A percentile compares a stretch with the other conserved stretches of the same genome.
These are phyloP conservation scores for Mitragyna speciosa DNA, from an alignment of 257 asterid species.

Conservation along the genomic window DNA sequence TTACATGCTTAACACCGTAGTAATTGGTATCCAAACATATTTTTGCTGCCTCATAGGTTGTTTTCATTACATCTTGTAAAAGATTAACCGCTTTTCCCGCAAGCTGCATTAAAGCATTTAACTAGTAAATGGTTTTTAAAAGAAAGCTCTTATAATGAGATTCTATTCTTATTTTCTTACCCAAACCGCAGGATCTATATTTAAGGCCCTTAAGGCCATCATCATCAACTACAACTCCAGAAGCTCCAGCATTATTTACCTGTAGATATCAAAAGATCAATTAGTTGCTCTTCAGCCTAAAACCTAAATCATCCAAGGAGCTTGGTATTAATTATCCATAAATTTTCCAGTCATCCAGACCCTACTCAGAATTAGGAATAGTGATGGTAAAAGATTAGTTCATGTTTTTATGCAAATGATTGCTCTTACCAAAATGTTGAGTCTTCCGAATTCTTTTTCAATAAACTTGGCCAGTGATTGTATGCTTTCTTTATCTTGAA, in stretches of 20 bases:
- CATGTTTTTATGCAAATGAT: not conserved
- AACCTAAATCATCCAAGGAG: no score
- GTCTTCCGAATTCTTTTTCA: constrained; percentile 48
- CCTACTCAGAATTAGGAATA: not conserved
- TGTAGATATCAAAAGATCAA: constrained; percentile 29
- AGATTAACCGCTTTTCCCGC: constrained; percentile 62
- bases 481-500: constrained; percentile 56
- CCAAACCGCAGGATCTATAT: constrained; percentile 60
- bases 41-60: constrained; percentile 54
- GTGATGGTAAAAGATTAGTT: not conserved
- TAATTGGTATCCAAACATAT: constrained; percentile 68
- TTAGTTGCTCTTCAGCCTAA: not conserved
- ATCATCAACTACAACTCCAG: constrained; percentile 69
- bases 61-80: constrained; percentile 55
- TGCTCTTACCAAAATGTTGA: constrained; percentile 63
- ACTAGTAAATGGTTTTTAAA: not conserved
- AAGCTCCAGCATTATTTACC: constrained; percentile 87
- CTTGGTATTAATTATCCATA: not conserved
- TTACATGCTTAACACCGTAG: constrained; percentile 68
- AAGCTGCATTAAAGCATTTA: constrained; percentile 41
- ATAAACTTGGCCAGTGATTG: constrained; percentile 43
- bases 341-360: not conserved
- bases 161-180: constrained; percentile 30
- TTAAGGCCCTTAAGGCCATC: constrained; percentile 54
- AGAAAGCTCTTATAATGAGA: not conserved